Conservation (phyloP, 2,329 filamentous ascomycete genomes). For the Pestalotiopsis fici region DNA sequence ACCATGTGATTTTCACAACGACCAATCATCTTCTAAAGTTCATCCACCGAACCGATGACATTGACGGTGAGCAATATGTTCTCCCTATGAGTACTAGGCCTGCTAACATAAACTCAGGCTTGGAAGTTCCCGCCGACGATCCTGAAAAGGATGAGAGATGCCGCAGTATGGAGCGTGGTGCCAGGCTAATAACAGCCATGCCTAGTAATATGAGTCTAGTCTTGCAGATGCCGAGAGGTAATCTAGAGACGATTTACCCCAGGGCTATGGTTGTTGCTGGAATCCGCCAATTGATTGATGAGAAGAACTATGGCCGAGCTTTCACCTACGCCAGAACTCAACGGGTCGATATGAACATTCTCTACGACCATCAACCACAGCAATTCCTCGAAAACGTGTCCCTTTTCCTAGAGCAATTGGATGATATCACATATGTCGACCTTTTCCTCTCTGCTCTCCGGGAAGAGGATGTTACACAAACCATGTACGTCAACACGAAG, state of each 20-base stretch:
- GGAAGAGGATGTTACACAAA: slow-evolving; percentile 90
- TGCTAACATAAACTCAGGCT: slow-evolving; percentile 50
- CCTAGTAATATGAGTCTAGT: slow-evolving; percentile 84
- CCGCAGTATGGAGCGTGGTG: slow-evolving; percentile 87
- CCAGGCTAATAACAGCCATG: slow-evolving; percentile 83
- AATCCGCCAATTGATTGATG: slow-evolving; percentile 78
- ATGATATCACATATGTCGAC: slow-evolving; percentile 81
- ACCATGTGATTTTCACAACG: slow-evolving; percentile 89
- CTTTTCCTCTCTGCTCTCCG: slow-evolving; percentile 85
- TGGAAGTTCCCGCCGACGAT: slow-evolving; percentile 83
- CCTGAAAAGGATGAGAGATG: slow-evolving; percentile 92
- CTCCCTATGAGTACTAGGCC: neutral
- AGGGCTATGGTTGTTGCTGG: slow-evolving; percentile 90
- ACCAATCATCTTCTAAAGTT: slow-evolving; percentile 93
- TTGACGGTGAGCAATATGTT: slow-evolving; percentile 55
- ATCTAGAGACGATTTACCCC: slow-evolving; percentile 92
- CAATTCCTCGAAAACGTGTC: slow-evolving; percentile 79
- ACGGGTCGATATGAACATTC: slow-evolving; percentile 95
- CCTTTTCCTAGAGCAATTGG: slow-evolving; percentile 81
- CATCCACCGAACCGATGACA: slow-evolving; percentile 69
- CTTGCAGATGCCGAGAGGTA: slow-evolving; percentile 93
- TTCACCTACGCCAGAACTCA: slow-evolving; percentile 90
- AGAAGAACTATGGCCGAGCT: slow-evolving; percentile 78
- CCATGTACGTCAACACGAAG: slow-evolving; percentile 89
- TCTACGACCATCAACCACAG: slow-evolving; percentile 88